Conservation (phyloP, 345 rosid species). For the Limnanthes douglasii region DNA sequence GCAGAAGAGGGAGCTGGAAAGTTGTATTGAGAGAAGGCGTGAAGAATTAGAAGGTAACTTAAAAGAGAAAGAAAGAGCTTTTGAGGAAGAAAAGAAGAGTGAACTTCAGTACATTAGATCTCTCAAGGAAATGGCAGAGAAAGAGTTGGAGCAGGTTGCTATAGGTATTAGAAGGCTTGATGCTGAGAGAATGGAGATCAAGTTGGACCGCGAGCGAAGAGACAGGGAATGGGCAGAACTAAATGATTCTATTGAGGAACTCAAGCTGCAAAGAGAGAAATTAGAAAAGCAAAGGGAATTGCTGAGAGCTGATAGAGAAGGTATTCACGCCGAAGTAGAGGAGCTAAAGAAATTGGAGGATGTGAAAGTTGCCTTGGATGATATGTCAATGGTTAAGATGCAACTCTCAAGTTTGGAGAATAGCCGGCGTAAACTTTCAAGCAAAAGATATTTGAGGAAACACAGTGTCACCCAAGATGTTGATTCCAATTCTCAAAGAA, state of each 20-base stretch:
- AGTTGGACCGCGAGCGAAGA: constrained; percentile 65
- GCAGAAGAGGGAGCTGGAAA: constrained; percentile 74
- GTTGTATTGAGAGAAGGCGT: constrained; percentile 50
- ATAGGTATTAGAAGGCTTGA: constrained; percentile 70
- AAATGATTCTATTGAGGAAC: constrained; percentile 63
- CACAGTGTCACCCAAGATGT: constrained; percentile 19
- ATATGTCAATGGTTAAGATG: constrained; percentile 50
- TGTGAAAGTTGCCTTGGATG: constrained; percentile 54
- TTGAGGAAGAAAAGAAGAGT: constrained; percentile 66
- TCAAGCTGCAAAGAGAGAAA: constrained; percentile 60
- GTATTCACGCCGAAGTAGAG: constrained; percentile 48
- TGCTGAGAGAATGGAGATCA: constrained; percentile 61
- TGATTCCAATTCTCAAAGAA: constrained; percentile 18
- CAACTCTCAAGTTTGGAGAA: constrained; percentile 46
- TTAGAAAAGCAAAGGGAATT: constrained; percentile 70
- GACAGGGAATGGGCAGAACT: constrained; percentile 74
- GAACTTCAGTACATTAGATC: constrained; percentile 44
- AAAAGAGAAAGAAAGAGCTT: constrained; percentile 60
- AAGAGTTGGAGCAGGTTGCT: constrained; percentile 59
- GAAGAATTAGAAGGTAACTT: constrained; percentile 68
- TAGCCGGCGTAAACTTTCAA: constrained; percentile 42
- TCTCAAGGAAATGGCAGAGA: constrained; percentile 47
- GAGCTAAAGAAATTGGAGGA: constrained; percentile 64
- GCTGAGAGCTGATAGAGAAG: constrained; percentile 63
- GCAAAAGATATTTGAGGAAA: constrained; percentile 23